These are phyloP conservation scores for Naganishia vaughanmartiniae DNA, from an alignment of 768 basidiomycete species.

Conservation along the genomic window DNA sequence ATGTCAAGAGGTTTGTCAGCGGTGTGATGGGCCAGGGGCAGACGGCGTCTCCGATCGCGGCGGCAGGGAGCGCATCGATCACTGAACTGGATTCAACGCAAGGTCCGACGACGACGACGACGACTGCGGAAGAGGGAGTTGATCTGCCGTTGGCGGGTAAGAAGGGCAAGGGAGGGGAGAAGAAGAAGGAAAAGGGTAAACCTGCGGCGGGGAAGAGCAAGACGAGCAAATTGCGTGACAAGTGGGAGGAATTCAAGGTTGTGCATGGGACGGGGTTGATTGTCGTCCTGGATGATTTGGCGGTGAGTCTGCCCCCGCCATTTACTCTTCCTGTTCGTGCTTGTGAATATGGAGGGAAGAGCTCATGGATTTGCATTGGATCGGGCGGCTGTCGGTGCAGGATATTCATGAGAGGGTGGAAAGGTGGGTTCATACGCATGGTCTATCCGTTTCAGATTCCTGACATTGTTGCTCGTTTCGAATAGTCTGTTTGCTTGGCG, in stretches of 20 bases:
- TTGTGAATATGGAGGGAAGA: not conserved
- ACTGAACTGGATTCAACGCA: not conserved
- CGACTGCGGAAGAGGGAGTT: not conserved
- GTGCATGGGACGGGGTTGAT: constrained; percentile 33
- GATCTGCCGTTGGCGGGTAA: not conserved
- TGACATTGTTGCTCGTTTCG: not conserved
- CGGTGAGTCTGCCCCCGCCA: constrained; percentile 25
- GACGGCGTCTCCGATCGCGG: not conserved
- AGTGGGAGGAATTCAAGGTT: constrained; percentile 27
- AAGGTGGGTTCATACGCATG: constrained; percentile 25
- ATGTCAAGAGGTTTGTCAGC: not conserved
- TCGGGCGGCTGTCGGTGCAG: constrained; percentile 8
- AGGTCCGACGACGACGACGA: not conserved
- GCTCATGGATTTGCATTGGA: not conserved
- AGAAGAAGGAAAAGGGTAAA: constrained; percentile 16
- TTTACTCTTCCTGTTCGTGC: too few species aligned
- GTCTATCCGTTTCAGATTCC: not conserved
- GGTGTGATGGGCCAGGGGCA: not conserved
- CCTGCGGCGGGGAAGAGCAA: not conserved
- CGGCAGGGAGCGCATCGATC: not conserved
- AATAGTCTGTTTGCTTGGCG: constrained; percentile 35
- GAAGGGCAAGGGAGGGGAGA: constrained; percentile 3
- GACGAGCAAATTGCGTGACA: constrained; percentile 23
- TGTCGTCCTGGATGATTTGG: constrained; percentile 34
- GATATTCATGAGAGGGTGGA: constrained; percentile 35